Evolutionary conservation across 192 early-diverging fungal genomes (phyloP), one percentile per base, ranked within the genome.

Genomic region (Gonapodya prolifera): DNA sequence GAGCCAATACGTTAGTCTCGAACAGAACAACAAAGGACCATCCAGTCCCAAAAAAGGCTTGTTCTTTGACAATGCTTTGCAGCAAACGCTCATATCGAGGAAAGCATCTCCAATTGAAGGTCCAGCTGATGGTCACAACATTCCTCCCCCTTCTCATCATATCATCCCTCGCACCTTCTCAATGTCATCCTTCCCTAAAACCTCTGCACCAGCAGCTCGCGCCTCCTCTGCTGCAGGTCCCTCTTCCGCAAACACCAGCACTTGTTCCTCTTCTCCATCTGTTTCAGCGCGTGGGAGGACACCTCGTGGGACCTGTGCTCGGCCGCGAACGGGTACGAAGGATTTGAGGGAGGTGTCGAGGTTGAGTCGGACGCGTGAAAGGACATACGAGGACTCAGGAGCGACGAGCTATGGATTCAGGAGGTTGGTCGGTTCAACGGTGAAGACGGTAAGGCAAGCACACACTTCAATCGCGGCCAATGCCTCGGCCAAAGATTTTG

Each of bases 121-220:
- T n/a, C n/a, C n/a, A n/a, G n/a, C n/a, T n/a, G n/a, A n/a, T n/a
- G n/a, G n/a, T n/a, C n/a, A n/a, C n/a, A n/a, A n/a, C n/a, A n/a
- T n/a, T n/a, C n/a, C n/a, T n/a, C n/a, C n/a, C n/a, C n/a, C n/a
- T n/a, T n/a, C n/a, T n/a, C n/a, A n/a, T n/a, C n/a, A n/a, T n/a
- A n/a, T n/a, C n/a, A n/a, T n/a, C n/a, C n/a, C n/a, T n/a, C 78
- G 16, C 34, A 86, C 84, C 78, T 89, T 83, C 30, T 91, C 85
- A 32, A 98, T 87, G 76, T 98, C 96, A 69, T 91, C 89, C 0
- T 89, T 94, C 33, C 96, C 96, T 0, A 98, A 94, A 79, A 88
- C 83, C 35, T 90, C 84, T 0, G 95, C 95, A 0, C 96, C 96
- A 0, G 95, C 88, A 33, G 81, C 86, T 35, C 82, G 83, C 0